A percentile compares a stretch with the other conserved stretches of the same genome.
These are phyloP conservation scores for Syzygium jambos DNA, from an alignment of 345 rosid genomes.

Conservation along the genomic window DNA sequence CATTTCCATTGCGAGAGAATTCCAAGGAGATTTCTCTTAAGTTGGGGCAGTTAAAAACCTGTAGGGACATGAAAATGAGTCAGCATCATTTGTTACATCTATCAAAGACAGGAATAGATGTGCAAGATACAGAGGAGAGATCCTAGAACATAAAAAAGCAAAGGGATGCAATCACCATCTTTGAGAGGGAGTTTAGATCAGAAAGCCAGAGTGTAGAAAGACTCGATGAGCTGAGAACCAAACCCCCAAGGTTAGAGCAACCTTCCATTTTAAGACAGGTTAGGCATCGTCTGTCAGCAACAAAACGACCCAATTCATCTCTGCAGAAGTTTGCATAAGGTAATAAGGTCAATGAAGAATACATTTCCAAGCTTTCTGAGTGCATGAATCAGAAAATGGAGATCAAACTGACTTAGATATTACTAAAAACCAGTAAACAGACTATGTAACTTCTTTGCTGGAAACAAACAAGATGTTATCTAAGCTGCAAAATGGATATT, in stretches of 20 bases:
- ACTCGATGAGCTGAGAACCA: slow-evolving; percentile 70
- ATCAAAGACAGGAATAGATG: not conserved
- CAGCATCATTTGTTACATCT: not conserved
- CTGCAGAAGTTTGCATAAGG: slow-evolving; percentile 26
- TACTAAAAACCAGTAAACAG: not conserved
- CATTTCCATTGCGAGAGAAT: slow-evolving; percentile 76
- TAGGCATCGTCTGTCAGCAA: slow-evolving; percentile 81
- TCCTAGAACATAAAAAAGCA: not conserved
- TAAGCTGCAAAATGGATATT: not conserved
- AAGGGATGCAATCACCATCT: slow-evolving; percentile 42
- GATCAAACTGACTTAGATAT: not conserved
- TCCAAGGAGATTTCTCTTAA: slow-evolving; percentile 76
- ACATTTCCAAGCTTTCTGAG: not conserved
- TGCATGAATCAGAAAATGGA: not conserved
- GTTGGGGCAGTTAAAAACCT: slow-evolving; percentile 83
- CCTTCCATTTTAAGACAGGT: slow-evolving; percentile 90
- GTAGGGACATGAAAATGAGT: not conserved
- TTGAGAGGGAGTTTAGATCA: slow-evolving; percentile 63
- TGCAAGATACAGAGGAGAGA: not conserved
- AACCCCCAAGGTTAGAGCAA: slow-evolving; percentile 78
- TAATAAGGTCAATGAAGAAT: not conserved
- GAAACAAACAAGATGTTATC: not conserved
- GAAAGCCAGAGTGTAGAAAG: slow-evolving; percentile 89
- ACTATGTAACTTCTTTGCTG: not conserved
- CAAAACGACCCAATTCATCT: slow-evolving; percentile 91